Evolutionary conservation across 2,329 filamentous ascomycete genomes (phyloP).

Genomic region (Coleophoma crateriformis): DNA sequence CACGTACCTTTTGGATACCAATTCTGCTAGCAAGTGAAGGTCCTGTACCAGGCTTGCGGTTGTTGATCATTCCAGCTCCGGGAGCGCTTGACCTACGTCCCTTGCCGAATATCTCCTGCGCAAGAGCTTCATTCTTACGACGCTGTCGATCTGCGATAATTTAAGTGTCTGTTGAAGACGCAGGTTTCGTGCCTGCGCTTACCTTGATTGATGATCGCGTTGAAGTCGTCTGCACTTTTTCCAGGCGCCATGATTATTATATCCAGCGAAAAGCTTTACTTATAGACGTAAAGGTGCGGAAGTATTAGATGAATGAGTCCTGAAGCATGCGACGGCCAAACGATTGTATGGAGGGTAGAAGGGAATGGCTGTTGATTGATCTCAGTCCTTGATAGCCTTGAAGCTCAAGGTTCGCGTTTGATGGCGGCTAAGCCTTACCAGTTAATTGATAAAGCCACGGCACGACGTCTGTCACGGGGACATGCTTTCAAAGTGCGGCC

Average conservation of each 20-base stretch:
- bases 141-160: conserved; percentile 45
- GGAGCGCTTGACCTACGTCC: conserved; percentile 51
- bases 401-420: neutral
- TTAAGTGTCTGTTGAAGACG: too few species aligned
- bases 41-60: conserved; percentile 38
- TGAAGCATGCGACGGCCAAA: too few species aligned
- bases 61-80: conserved; percentile 33
- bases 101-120: conserved; percentile 65
- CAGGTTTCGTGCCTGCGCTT: neutral
- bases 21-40: conserved; percentile 65
- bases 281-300: too few species aligned
- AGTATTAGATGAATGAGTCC: too few species aligned
- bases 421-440: too few species aligned
- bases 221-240: conserved; percentile 23
- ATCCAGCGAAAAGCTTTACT: conserved; percentile 4
- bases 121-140: conserved; percentile 67
- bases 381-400: neutral
- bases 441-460: too few species aligned
- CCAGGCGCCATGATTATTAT: conserved; percentile 21
- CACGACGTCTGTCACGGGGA: too few species aligned
- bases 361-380: too few species aligned
- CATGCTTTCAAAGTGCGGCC: too few species aligned
- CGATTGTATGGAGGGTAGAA: conserved; percentile 1
- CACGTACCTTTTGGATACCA: conserved; percentile 63
- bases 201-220: conserved; percentile 26